Evolutionary conservation across 2,329 filamentous ascomycete genomes (phyloP).

Genomic region (Ophiostoma himal-ulmi): DNA sequence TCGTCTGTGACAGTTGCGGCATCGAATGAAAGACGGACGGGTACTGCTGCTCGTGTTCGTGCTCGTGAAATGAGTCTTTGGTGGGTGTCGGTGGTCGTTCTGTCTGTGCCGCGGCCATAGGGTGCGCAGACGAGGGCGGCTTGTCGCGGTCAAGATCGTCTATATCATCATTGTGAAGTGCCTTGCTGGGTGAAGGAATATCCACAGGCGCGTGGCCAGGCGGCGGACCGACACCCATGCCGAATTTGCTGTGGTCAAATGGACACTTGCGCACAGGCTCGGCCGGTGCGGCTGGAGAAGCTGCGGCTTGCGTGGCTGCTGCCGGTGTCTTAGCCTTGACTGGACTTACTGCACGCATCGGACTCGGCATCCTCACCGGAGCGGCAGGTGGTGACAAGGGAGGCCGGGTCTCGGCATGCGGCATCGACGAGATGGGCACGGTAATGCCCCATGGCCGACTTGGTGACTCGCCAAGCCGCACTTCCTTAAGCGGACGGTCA

Average conservation of each 20-base stretch:
- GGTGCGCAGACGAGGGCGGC: neutral
- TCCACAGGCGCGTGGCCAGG: conserved; percentile 17
- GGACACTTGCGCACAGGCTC: conserved; percentile 46
- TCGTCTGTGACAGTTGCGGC: conserved; percentile 12
- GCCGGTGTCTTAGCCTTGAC: conserved; percentile 17
- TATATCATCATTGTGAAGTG: neutral
- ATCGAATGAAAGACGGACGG: neutral
- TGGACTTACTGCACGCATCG: conserved; percentile 23
- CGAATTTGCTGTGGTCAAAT: conserved; percentile 40
- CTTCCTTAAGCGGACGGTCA: conserved; percentile 77
- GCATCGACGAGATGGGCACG: conserved; percentile 50
- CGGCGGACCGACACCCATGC: conserved; percentile 18
- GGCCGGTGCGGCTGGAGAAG: neutral
- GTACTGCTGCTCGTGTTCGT: conserved; percentile 23
- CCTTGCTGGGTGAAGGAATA: neutral
- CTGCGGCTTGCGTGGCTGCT: conserved; percentile 22
- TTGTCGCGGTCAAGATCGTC: neutral
- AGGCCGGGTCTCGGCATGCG: conserved; percentile 34
- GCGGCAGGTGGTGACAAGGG: conserved; percentile 54
- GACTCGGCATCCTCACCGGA: conserved; percentile 47
- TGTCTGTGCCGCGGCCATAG: neutral
- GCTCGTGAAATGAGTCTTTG: conserved; percentile 21
- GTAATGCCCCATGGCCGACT: conserved; percentile 89
- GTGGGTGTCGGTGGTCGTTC: conserved; percentile 27
- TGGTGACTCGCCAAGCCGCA: conserved; percentile 89